These are phyloP conservation scores for Larix kaempferi DNA, from an alignment of 75 land plant species.

Conservation along the genomic window DNA sequence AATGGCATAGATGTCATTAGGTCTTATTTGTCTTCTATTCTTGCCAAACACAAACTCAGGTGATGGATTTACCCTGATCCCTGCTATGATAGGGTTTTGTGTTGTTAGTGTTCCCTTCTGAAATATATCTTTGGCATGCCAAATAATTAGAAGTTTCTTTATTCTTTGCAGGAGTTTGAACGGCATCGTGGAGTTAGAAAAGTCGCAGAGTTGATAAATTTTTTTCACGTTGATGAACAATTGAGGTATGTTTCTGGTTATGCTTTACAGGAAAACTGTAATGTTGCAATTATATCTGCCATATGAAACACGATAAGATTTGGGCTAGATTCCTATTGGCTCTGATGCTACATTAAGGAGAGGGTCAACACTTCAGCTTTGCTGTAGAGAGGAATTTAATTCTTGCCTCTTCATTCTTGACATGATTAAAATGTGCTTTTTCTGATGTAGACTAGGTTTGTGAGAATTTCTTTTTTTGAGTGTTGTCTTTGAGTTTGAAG, in stretches of 20 bases:
- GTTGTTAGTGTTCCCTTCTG: too few relatives aligned
- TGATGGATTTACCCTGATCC: too few relatives aligned
- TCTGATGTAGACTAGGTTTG: neutral
- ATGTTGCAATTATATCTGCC: neutral
- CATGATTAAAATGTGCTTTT: neutral
- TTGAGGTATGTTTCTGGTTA: conserved; percentile 2
- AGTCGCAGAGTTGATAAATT: too few relatives aligned
- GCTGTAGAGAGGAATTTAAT: neutral
- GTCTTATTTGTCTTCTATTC: too few relatives aligned
- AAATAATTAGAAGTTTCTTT: too few relatives aligned
- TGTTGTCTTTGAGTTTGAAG: neutral
- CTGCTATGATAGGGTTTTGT: too few relatives aligned
- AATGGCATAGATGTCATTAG: too few relatives aligned
- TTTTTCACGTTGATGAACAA: too few relatives aligned
- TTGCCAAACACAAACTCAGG: too few relatives aligned
- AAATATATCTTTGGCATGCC: too few relatives aligned
- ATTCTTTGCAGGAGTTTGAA: too few relatives aligned
- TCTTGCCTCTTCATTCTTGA: neutral
- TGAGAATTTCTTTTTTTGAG: neutral
- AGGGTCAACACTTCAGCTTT: neutral
- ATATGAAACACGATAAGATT: neutral
- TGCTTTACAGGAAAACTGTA: neutral
- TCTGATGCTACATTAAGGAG: neutral
- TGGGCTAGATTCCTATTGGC: neutral
- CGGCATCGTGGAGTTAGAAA: too few relatives aligned